Percentiles rank a stretch among this genome's conserved stretches.
Conservation (phyloP, 768 basidiomycete species). For the Pleurotus cornucopiae region DNA sequence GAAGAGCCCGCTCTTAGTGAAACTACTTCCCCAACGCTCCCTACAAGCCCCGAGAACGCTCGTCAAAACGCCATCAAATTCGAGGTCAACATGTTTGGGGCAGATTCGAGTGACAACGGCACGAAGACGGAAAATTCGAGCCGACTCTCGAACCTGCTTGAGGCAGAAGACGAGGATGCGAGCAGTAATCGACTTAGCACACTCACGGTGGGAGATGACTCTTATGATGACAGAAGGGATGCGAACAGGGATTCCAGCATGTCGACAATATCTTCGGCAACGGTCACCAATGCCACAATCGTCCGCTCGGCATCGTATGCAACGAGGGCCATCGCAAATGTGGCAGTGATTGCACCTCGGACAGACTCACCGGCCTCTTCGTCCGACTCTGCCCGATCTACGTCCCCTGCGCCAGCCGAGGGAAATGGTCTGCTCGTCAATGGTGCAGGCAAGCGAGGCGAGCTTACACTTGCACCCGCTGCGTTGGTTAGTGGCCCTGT, state of each 20-base stretch:
- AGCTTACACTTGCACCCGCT: background rate
- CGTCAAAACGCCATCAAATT: background rate
- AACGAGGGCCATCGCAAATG: slow-evolving; percentile 48
- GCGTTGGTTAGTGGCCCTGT: background rate
- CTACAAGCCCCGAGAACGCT: slow-evolving; percentile 12
- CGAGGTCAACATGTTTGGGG: slow-evolving; percentile 6
- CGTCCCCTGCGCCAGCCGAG: slow-evolving; percentile 12
- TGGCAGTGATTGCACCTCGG: slow-evolving; percentile 26
- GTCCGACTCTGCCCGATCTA: background rate
- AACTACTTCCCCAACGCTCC: slow-evolving; percentile 22
- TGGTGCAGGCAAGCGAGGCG: slow-evolving; percentile 9
- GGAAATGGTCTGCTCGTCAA: slow-evolving; percentile 9
- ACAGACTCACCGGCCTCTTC: background rate
- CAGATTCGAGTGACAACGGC: background rate
- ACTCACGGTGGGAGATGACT: slow-evolving; percentile 3
- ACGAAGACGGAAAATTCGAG: background rate
- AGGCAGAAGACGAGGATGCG: background rate
- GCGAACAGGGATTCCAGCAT: slow-evolving; percentile 40
- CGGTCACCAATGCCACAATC: slow-evolving; percentile 36
- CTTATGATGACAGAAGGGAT: slow-evolving; percentile 16
- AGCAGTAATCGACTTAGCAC: slow-evolving; percentile 1
- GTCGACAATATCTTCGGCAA: slow-evolving; percentile 39
- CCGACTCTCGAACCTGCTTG: background rate
- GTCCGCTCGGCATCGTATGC: slow-evolving; percentile 45
- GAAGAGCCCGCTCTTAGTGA: slow-evolving; percentile 22